A percentile compares a stretch with the other conserved stretches of the same genome.
phyloP scores from a whole-genome alignment of 1,284 basidiomycete species.

The Cystobasidium sp. region DNA sequence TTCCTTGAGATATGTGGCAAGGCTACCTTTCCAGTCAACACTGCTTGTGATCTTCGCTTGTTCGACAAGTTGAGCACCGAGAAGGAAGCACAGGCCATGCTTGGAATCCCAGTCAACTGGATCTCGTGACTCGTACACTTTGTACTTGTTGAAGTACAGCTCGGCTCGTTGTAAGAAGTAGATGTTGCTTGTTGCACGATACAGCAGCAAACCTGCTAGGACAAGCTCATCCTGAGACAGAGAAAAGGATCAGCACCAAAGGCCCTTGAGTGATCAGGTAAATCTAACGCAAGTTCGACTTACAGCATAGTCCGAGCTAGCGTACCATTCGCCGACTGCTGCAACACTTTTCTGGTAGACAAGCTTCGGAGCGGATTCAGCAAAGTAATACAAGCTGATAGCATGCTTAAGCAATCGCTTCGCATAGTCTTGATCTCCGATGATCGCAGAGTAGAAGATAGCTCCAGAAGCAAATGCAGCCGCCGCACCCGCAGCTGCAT shows the following conservation, averaged over 20 bases:
- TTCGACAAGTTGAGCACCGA: constrained; percentile 63
- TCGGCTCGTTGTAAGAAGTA: constrained; percentile 70
- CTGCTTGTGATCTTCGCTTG: constrained; percentile 21
- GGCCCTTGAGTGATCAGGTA: neutral
- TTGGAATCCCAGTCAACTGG: constrained; percentile 91
- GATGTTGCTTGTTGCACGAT: constrained; percentile 69
- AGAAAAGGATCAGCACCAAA: neutral
- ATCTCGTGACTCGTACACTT: constrained; percentile 63
- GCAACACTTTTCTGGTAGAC: constrained; percentile 68
- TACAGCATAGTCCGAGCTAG: constrained; percentile 65
- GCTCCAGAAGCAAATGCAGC: constrained; percentile 86
- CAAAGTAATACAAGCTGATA: constrained; percentile 65
- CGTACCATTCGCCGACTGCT: constrained; percentile 68
- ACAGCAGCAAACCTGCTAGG: constrained; percentile 75
- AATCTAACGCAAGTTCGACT: neutral
- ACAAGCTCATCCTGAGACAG: constrained; percentile 52
- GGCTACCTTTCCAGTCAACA: constrained; percentile 28
- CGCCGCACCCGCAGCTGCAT: constrained; percentile 78
- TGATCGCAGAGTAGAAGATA: constrained; percentile 70
- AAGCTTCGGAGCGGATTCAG: constrained; percentile 37
- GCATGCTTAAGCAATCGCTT: constrained; percentile 73
- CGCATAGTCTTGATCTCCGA: constrained; percentile 71
- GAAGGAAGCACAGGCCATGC: constrained; percentile 71
- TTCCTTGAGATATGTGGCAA: constrained; percentile 21
- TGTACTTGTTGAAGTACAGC: constrained; percentile 66